A percentile compares a stretch with the other conserved stretches of the same genome.
Evolutionary conservation across 805 yeast species (phyloP).

Genomic region (Torulaspora delbrueckii): DNA sequence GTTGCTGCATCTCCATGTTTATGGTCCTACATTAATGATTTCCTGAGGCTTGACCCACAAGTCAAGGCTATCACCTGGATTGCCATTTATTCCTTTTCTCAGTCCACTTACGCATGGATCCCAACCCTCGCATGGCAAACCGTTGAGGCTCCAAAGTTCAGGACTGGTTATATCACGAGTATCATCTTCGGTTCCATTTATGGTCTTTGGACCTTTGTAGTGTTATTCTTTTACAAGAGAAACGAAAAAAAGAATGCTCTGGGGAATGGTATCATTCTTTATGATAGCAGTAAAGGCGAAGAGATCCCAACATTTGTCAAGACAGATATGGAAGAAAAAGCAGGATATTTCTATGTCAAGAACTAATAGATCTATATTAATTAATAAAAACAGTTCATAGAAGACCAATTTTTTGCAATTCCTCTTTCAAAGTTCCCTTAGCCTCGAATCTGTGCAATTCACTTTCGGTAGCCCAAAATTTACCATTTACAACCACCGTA

Average conservation of each 20-base stretch:
- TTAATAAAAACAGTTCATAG: slow-evolving; percentile 6
- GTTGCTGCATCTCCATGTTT: slow-evolving; percentile 62
- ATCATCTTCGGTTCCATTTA: slow-evolving; percentile 45
- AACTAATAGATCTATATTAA: slow-evolving; percentile 3
- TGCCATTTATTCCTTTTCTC: slow-evolving; percentile 53
- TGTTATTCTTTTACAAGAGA: slow-evolving; percentile 48
- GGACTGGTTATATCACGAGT: slow-evolving; percentile 50
- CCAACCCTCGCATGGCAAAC: slow-evolving; percentile 52
- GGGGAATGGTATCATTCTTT: slow-evolving; percentile 46
- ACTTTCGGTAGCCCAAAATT: slow-evolving; percentile 34
- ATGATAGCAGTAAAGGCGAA: slow-evolving; percentile 38
- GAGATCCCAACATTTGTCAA: slow-evolving; percentile 30
- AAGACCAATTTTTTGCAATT: slow-evolving; percentile 30
- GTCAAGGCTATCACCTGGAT: slow-evolving; percentile 54
- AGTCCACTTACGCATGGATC: slow-evolving; percentile 56
- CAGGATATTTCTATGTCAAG: slow-evolving; percentile 28
- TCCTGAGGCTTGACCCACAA: slow-evolving; percentile 52
- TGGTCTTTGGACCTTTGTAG: slow-evolving; percentile 47
- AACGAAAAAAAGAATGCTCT: slow-evolving; percentile 46
- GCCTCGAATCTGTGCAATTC: slow-evolving; percentile 31
- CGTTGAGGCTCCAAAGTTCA: slow-evolving; percentile 51
- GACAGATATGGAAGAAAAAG: slow-evolving; percentile 26
- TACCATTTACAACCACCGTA: slow-evolving; percentile 33
- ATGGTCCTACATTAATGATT: slow-evolving; percentile 54
- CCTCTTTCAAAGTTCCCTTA: slow-evolving; percentile 21